Base-by-base conservation (phyloP, 2,329 filamentous ascomycete species). In the Leptographium wingfieldii region DNA sequence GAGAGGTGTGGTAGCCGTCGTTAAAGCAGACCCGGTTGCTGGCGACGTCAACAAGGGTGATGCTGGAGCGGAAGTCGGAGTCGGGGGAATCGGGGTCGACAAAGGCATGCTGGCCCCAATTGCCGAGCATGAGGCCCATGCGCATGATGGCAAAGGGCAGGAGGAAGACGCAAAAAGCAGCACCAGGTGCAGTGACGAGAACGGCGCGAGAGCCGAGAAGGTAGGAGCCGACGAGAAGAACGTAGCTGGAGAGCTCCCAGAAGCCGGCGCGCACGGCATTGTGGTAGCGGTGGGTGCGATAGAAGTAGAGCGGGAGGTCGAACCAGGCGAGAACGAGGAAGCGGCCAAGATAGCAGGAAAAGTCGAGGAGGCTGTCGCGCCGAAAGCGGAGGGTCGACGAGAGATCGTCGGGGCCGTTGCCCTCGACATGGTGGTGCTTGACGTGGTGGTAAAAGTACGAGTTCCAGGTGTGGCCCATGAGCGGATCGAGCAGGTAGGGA, bases 401-500 rank as follows among this genome's bases (percentile, higher is more conserved):
- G 0, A 91, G 76, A 67, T 92, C 88, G 55, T 85, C 79, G 0
- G 87, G 87, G 0, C 88, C 88, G 66, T 92, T 92, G 63, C 83
- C 69, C 72, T 92, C 88, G 59, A 92, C 84, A 65, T 92, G 88
- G 68, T 92, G 88, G 68, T 91, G 87, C 75, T 92, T 92, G 68
- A 92, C 87, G 67, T 92, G 88, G 68, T 92, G 88, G 68, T 90
- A 92, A 69, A 81, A 92, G 73, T 92, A 92, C 2, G 85, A 86
- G 72, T 92, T 90, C 87, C 87, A 91, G 0, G 88, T 91, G 68
- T 92, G 88, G 12, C 88, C 88, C 81, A 90, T 87, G 60, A 92
- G 72, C 0, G 88, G 88, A 65, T 91, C 86, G 12, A 83, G 75
- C 49, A 92, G 70, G 68, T 90, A 92, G 0, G 88, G 88, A 65